phyloP scores from a whole-genome alignment of 805 yeast species.

The Geotrichum ghanense region DNA sequence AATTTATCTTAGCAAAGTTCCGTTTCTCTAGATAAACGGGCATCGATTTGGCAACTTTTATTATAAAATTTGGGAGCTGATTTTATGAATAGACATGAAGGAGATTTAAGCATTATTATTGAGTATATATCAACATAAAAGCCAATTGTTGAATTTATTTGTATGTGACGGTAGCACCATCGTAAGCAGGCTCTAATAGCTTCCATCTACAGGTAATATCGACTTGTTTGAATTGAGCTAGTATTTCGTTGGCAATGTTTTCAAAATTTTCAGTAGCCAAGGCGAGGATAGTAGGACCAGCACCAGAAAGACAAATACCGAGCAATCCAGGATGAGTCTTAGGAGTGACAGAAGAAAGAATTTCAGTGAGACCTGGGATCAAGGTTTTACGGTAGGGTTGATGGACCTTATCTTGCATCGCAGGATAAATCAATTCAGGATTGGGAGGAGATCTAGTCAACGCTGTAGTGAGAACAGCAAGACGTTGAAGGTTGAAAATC shows the following conservation, averaged over 20 bases:
- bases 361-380: slow-evolving; percentile 83
- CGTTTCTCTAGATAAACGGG: no score
- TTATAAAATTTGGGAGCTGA: no score
- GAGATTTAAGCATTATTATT: no score
- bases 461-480: slow-evolving; percentile 87
- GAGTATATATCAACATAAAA: no score
- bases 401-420: slow-evolving; percentile 95
- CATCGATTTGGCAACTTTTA: no score
- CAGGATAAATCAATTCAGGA: slow-evolving; percentile 72
- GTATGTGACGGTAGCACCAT: slow-evolving; percentile 61
- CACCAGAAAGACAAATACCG: slow-evolving; percentile 94
- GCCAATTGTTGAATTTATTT: no score
- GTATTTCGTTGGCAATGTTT: slow-evolving; percentile 64
- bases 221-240: slow-evolving; percentile 54
- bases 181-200: slow-evolving; percentile 73
- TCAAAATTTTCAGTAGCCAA: slow-evolving; percentile 86
- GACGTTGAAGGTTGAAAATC: slow-evolving; percentile 84
- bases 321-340: slow-evolving; percentile 70
- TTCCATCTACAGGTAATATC: slow-evolving; percentile 71
- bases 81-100: no score
- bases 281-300: slow-evolving; percentile 95
- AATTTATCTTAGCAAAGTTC: no score
- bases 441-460: slow-evolving; percentile 77
- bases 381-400: slow-evolving; percentile 92
- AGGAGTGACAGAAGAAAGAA: slow-evolving; percentile 72